Percentiles rank a stretch among this genome's conserved stretches.
These are phyloP conservation scores for Lipomyces lipofer DNA, from an alignment of 805 yeast genomes.

Conservation along the genomic window DNA sequence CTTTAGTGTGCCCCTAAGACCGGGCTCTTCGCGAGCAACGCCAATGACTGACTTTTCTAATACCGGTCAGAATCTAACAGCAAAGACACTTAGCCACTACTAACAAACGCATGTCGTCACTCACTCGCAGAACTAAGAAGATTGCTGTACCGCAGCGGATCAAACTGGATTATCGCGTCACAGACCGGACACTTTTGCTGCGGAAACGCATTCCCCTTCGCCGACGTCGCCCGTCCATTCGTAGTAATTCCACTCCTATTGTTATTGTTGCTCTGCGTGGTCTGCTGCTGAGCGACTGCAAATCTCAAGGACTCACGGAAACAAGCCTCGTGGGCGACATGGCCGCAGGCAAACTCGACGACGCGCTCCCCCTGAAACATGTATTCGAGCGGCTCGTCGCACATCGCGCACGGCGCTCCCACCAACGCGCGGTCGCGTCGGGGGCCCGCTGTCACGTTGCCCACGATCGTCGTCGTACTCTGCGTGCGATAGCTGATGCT, in stretches of 20 bases:
- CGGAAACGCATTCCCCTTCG: not conserved
- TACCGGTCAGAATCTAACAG: not conserved
- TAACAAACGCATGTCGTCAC: not conserved
- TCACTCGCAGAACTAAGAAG: not conserved
- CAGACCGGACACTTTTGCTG: slow-evolving; percentile 4
- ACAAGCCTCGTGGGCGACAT: slow-evolving; percentile 29
- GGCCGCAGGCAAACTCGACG: slow-evolving; percentile 29
- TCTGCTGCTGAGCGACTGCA: too few relatives aligned
- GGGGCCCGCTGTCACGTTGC: too few relatives aligned
- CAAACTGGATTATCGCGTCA: slow-evolving; percentile 6
- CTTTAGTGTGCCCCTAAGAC: not conserved
- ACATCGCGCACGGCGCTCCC: slow-evolving; percentile 23
- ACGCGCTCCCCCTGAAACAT: slow-evolving; percentile 29
- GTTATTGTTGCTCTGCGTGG: too few relatives aligned
- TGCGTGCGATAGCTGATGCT: too few relatives aligned
- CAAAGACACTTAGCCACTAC: too few relatives aligned
- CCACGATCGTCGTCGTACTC: too few relatives aligned
- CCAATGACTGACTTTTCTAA: not conserved
- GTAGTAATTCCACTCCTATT: too few relatives aligned
- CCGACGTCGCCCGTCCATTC: too few relatives aligned
- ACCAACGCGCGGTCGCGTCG: slow-evolving; percentile 17
- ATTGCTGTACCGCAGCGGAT: slow-evolving; percentile 1
- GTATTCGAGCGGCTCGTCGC: slow-evolving; percentile 31
- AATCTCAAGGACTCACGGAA: slow-evolving; percentile 5
- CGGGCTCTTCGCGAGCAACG: not conserved